Evolutionary conservation across 176 grass and related monocot species (phyloP), one percentile per base, ranked within the genome.

Genomic region (Rhynchospora tenuis): DNA sequence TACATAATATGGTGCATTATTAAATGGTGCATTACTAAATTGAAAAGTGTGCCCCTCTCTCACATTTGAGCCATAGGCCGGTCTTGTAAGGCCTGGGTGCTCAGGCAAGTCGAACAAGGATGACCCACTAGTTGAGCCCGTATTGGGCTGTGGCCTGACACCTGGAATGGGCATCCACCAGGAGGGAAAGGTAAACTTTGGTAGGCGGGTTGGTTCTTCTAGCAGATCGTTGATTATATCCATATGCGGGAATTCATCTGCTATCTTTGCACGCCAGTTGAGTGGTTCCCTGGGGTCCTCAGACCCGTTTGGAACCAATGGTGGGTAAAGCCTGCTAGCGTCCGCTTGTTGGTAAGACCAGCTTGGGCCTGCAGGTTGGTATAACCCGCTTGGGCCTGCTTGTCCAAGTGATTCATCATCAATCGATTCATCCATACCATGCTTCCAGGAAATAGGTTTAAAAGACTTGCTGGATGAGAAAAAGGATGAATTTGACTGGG

Each of bases 181-280:
- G 43, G 58, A 27, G 10, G 59, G 42, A 62, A 47, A 26, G n/a
- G 58, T 46, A 60, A 59, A 59, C 5, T 43, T 60, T 11, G 23
- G 80, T 20, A 27, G 12, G n/a, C 43, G 20, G 43, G 13, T 85
- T 43, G 79, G 90, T 85, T 94, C 94, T 51, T 92, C 94, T 84
- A 97, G 88, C 72, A 97, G 90, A 73, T 94, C 94, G 89, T 97
- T 92, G 81, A 94, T 97, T 74, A 97, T 97, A 83, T 92, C 94
- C 87, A 97, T 87, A 81, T 97, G 94, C 0, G 94, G 94, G 55
- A 97, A 97, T 73, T 97, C 94, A 69, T 97, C 90, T 9, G 83
- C 88, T 44, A 92, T 70, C 48, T 76, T 76, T 12, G 73, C 10
- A 56, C 73, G 73, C 73, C 73, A 76, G 15, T 76, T 76, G 24